These are phyloP conservation scores for Oryza punctata DNA, from an alignment of 176 grass and related monocot species.

Conservation along the genomic window DNA sequence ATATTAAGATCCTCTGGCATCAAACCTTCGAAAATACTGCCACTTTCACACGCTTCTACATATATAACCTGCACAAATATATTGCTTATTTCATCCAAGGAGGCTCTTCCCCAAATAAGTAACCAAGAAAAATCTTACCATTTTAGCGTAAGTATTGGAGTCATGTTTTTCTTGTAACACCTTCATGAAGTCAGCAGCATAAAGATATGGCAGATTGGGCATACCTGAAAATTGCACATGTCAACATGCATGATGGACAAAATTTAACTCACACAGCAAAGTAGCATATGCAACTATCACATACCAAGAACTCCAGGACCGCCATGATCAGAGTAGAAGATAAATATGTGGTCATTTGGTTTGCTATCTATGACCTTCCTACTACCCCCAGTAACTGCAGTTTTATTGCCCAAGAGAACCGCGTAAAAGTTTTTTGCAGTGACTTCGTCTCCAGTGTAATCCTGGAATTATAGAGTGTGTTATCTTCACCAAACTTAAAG, in stretches of 20 bases:
- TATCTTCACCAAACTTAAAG: constrained; percentile 11
- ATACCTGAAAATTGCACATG: constrained; percentile 50
- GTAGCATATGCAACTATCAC: constrained; percentile 18
- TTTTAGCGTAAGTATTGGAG: constrained; percentile 57
- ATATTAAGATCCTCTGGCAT: constrained; percentile 77
- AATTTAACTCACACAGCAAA: neutral
- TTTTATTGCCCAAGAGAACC: constrained; percentile 64
- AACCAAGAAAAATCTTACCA: constrained; percentile 46
- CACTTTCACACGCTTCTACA: constrained; percentile 95
- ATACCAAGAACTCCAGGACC: constrained; percentile 75
- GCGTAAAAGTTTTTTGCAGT: constrained; percentile 66
- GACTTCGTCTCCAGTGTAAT: constrained; percentile 59
- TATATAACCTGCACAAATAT: constrained; percentile 74
- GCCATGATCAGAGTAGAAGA: constrained; percentile 86
- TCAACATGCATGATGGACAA: neutral
- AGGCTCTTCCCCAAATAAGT: neutral
- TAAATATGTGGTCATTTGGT: constrained; percentile 66
- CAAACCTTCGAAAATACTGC: constrained; percentile 89
- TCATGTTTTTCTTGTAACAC: constrained; percentile 67
- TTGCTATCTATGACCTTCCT: constrained; percentile 77
- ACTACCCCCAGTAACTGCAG: constrained; percentile 68
- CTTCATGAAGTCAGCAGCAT: constrained; percentile 61
- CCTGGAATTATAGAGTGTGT: constrained; percentile 43
- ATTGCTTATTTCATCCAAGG: constrained; percentile 20
- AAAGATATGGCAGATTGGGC: constrained; percentile 72